These are phyloP conservation scores for Pythium volutum DNA, from an alignment of 352 stramenopile genomes.

Conservation along the genomic window DNA sequence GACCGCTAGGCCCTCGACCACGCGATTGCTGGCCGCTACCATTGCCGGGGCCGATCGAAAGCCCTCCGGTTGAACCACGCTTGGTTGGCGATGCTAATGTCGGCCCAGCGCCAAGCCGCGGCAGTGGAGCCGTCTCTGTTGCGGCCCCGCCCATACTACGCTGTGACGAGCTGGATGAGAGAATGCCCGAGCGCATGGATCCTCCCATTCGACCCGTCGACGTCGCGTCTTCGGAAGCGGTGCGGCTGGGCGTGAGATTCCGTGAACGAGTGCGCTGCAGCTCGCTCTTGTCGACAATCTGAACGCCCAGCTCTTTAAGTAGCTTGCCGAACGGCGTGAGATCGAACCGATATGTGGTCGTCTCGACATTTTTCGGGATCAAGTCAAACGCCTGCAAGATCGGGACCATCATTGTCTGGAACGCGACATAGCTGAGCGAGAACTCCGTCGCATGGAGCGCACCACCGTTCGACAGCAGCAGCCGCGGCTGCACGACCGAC, in stretches of 20 bases:
- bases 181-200: conserved; percentile 9
- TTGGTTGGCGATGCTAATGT: conserved; percentile 55
- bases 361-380: conserved; percentile 17
- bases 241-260: conserved; percentile 3
- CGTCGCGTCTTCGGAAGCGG: neutral
- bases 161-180: conserved; percentile 3
- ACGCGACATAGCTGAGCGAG: conserved; percentile 15
- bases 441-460: conserved; percentile 3
- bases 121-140: conserved; percentile 27
- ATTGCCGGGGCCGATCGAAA: neutral
- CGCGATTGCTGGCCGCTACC: neutral
- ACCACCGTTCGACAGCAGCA: conserved; percentile 3
- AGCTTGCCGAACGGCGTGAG: conserved; percentile 13
- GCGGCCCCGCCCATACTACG: conserved; percentile 5
- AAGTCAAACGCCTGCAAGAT: conserved; percentile 18
- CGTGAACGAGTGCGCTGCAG: conserved; percentile 11
- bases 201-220: neutral
- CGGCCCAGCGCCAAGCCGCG: neutral
- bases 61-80: conserved; percentile 25
- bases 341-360: conserved; percentile 1
- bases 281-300: conserved; percentile 17
- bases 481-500: conserved; percentile 54
- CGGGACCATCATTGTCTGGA: conserved; percentile 13
- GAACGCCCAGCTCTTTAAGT: conserved; percentile 19
- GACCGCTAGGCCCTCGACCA: conserved; percentile 20